Percentiles rank a stretch among this genome's conserved stretches.
These are phyloP conservation scores for Filobasidium uniguttulatum DNA, from an alignment of 1,284 basidiomycete species.

Conservation along the genomic window DNA sequence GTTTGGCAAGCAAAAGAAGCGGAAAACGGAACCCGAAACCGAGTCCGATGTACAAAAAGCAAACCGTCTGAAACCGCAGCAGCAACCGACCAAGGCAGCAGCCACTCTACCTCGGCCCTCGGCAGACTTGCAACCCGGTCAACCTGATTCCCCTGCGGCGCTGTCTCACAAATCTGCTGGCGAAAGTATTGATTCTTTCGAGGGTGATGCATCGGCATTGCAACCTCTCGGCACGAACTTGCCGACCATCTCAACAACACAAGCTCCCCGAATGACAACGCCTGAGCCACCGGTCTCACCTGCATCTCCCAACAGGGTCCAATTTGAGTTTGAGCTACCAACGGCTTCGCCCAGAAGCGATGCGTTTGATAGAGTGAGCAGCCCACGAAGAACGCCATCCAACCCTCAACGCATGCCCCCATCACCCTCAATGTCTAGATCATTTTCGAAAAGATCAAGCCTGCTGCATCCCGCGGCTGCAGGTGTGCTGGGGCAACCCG, in stretches of 20 bases:
- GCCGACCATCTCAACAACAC: not conserved
- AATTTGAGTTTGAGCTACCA: conserved; percentile 37
- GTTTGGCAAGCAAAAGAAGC: conserved; percentile 28
- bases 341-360: conserved; percentile 35
- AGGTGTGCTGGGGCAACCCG: conserved; percentile 22
- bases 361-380: conserved; percentile 29
- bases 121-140: not conserved
- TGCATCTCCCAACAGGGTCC: conserved; percentile 15
- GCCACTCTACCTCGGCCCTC: not conserved
- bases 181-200: not conserved
- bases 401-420: conserved; percentile 23
- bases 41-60: conserved; percentile 8
- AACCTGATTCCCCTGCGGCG: not conserved
- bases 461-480: conserved; percentile 34
- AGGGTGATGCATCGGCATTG: not conserved
- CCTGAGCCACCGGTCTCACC: conserved; percentile 1
- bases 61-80: too few relatives aligned
- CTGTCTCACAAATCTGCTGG: not conserved
- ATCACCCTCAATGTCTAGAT: conserved; percentile 34
- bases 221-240: not conserved
- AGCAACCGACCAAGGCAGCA: not conserved
- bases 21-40: conserved; percentile 7
- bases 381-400: conserved; percentile 17
- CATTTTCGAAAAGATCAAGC: conserved; percentile 34
- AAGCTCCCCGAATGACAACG: not conserved